These are phyloP conservation scores for Kodamaea sp. DNA, from an alignment of 1,139 yeast species.

Conservation along the genomic window DNA sequence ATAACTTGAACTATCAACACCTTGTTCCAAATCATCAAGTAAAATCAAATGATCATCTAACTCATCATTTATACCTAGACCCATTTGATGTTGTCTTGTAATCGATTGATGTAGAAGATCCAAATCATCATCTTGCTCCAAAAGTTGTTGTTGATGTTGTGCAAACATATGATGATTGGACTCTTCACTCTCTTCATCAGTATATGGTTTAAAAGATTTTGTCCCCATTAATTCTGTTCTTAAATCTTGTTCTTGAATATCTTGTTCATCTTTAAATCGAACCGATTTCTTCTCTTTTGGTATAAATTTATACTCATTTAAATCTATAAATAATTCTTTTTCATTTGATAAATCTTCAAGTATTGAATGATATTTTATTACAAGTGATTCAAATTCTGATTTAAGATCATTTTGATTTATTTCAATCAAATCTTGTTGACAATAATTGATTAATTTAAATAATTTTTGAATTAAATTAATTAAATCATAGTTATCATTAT, in stretches of 20 bases:
- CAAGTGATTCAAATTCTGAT: constrained; percentile 9
- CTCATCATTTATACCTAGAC: constrained; percentile 62
- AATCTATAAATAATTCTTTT: constrained; percentile 26
- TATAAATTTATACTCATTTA: constrained; percentile 34
- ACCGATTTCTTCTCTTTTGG: constrained; percentile 39
- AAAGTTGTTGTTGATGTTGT: constrained; percentile 62
- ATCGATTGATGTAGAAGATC: constrained; percentile 59
- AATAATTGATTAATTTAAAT: constrained; percentile 24
- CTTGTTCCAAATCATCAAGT: constrained; percentile 65
- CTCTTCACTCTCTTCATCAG: constrained; percentile 10
- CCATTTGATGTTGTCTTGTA: constrained; percentile 61
- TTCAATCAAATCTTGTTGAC: constrained; percentile 31
- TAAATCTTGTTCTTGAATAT: constrained; percentile 17
- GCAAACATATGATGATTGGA: constrained; percentile 40
- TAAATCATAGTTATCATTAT: constrained; percentile 53
- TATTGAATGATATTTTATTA: constrained; percentile 19
- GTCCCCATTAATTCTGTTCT: constrained; percentile 18
- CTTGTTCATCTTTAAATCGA: constrained; percentile 47
- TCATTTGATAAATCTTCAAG: constrained; percentile 23
- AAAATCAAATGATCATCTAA: constrained; percentile 65
- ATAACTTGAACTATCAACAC: constrained; percentile 53
- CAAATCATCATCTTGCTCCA: constrained; percentile 61
- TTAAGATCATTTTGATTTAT: constrained; percentile 17
- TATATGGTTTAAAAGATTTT: constrained; percentile 15
- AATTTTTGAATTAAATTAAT: constrained; percentile 39